A percentile compares a stretch with the other conserved stretches of the same genome.
Evolutionary conservation across 73 alveolate species (phyloP).

Genomic region (Blepharisma japonicum): DNA sequence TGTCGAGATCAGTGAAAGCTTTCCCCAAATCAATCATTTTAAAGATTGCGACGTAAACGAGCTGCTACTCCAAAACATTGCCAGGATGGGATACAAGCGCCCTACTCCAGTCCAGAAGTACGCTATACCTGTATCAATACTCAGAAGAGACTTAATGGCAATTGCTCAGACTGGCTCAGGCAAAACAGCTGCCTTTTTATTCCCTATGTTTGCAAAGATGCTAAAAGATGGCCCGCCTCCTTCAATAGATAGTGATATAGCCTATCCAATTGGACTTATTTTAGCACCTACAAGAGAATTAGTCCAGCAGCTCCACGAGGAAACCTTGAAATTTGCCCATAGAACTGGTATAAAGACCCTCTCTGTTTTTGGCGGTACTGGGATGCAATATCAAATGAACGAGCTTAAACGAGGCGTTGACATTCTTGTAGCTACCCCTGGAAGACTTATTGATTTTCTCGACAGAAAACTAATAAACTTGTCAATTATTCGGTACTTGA

Average conservation of each 20-base stretch:
- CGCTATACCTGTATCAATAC: constrained; percentile 40
- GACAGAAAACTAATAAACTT: constrained; percentile 56
- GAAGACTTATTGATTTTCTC: constrained; percentile 74
- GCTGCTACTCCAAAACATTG: constrained; percentile 30
- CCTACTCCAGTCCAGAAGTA: constrained; percentile 57
- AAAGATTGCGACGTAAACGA: constrained; percentile 43
- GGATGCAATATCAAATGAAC: constrained; percentile 48
- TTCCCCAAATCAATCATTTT: constrained; percentile 30
- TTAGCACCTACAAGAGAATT: constrained; percentile 94
- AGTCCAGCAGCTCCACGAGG: constrained; percentile 31
- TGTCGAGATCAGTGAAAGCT: background rate
- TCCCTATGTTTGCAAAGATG: constrained; percentile 78
- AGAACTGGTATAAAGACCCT: constrained; percentile 36
- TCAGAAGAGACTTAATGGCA: constrained; percentile 80
- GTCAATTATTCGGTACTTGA: constrained; percentile 50
- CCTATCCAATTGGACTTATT: constrained; percentile 78
- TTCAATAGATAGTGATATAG: constrained; percentile 19
- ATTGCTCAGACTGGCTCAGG: constrained; percentile 95
- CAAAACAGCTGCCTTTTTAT: constrained; percentile 83
- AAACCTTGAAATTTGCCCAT: constrained; percentile 24
- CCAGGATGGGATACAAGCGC: constrained; percentile 37
- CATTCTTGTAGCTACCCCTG: constrained; percentile 81
- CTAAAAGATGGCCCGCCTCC: constrained; percentile 33
- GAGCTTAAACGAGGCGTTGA: constrained; percentile 61
- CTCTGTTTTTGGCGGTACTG: constrained; percentile 53